These are phyloP conservation scores for Ceratocystis diversiconidia DNA, from an alignment of 2,329 filamentous ascomycete genomes.

Conservation along the genomic window DNA sequence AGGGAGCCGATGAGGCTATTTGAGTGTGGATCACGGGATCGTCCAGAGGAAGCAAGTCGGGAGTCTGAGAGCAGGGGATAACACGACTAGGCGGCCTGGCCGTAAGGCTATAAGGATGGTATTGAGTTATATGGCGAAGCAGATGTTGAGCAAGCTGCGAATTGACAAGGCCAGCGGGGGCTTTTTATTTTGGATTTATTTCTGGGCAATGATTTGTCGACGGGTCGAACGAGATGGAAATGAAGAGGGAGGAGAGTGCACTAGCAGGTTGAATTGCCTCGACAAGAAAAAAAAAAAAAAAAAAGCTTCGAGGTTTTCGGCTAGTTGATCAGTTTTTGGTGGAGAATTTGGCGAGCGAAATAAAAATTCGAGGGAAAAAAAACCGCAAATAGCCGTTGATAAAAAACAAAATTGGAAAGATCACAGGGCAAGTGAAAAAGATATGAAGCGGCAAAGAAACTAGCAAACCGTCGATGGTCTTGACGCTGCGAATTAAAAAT, in stretches of 20 bases:
- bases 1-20: neutral
- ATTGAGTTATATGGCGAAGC: neutral
- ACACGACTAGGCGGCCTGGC: neutral
- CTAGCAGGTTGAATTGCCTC: neutral
- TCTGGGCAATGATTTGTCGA: neutral
- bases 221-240: neutral
- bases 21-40: neutral
- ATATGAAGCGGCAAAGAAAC: neutral
- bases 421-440: neutral
- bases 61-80: neutral
- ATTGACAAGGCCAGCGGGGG: neutral
- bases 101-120: neutral
- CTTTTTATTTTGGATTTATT: neutral
- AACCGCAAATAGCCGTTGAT: neutral
- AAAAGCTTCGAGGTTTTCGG: neutral
- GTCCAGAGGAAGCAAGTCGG: neutral
- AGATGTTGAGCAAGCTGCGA: neutral
- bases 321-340: constrained; percentile 1
- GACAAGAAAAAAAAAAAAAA: constrained; percentile 5
- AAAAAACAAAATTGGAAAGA: neutral
- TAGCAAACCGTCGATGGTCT: neutral
- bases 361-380: neutral
- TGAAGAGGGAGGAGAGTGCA: neutral
- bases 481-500: neutral
- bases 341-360: constrained; percentile 4